These are phyloP conservation scores for Pyrenochaeta sp. DNA, from an alignment of 2,329 filamentous ascomycete species.

Conservation along the genomic window DNA sequence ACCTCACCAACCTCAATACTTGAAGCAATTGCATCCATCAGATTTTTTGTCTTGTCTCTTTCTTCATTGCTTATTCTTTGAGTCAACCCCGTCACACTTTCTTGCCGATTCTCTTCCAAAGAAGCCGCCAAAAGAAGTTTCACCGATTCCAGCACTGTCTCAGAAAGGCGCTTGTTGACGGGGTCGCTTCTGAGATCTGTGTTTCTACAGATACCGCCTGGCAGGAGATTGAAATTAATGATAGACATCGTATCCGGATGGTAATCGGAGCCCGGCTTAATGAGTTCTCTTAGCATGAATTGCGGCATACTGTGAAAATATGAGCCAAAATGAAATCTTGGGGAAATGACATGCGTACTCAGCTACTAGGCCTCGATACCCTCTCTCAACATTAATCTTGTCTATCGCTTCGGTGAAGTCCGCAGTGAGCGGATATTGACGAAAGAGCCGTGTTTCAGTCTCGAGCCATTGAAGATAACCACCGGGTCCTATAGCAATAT, in stretches of 20 bases:
- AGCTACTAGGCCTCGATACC: background rate
- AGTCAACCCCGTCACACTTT: background rate
- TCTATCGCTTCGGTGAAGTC: background rate
- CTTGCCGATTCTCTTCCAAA: background rate
- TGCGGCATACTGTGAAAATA: background rate
- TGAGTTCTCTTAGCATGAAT: background rate
- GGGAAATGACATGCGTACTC: background rate
- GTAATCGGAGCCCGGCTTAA: background rate
- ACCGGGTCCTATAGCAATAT: background rate
- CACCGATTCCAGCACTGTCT: background rate
- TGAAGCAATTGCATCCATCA: background rate
- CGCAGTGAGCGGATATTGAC: background rate
- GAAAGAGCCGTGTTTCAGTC: background rate
- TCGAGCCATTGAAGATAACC: constrained; percentile 1
- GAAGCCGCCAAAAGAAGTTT: background rate
- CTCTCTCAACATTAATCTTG: background rate
- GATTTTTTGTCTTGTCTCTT: background rate
- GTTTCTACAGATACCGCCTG: constrained; percentile 1
- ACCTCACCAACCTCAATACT: background rate
- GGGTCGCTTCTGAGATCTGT: constrained; percentile 1
- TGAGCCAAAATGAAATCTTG: background rate
- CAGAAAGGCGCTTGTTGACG: constrained; percentile 7
- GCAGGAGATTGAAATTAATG: background rate
- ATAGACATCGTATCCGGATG: background rate
- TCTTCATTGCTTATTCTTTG: background rate